Percentiles rank a stretch among this genome's conserved stretches.
phyloP scores from a whole-genome alignment of 306 rosid species.

The Fagus sylvatica region DNA sequence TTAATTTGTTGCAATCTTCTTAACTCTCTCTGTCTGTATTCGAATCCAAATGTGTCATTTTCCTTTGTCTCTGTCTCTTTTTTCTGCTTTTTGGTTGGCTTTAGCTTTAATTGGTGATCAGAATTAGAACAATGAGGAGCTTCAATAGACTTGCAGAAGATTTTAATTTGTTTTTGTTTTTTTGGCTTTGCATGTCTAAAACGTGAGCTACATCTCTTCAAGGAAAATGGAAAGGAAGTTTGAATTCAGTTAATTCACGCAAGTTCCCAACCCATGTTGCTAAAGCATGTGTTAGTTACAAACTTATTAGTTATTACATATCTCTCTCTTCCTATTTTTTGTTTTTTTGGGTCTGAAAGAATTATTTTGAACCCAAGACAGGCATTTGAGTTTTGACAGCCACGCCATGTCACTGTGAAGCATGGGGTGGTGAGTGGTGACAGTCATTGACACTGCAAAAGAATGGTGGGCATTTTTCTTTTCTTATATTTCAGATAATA shows the following conservation, averaged over 20 bases:
- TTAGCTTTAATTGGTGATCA: neutral
- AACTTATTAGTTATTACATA: too few species aligned
- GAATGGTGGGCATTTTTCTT: slow-evolving; percentile 11
- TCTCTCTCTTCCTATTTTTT: neutral
- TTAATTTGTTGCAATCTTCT: slow-evolving; percentile 5
- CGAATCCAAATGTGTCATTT: slow-evolving; percentile 5
- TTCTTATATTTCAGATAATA: slow-evolving; percentile 41
- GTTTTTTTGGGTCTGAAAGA: neutral
- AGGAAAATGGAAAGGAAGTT: too few species aligned
- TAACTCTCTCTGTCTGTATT: slow-evolving; percentile 9
- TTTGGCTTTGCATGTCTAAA: neutral
- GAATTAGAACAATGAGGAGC: slow-evolving; percentile 1
- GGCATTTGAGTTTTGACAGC: neutral
- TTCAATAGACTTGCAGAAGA: neutral
- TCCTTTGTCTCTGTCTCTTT: neutral
- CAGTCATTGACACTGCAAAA: slow-evolving; percentile 17
- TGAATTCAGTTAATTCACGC: too few species aligned
- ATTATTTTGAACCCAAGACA: neutral
- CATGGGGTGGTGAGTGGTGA: slow-evolving; percentile 3
- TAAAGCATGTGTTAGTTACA: too few species aligned
- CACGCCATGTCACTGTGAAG: neutral
- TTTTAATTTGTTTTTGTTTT: neutral
- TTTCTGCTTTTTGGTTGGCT: neutral
- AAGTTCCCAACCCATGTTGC: too few species aligned
- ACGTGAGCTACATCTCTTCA: too few species aligned